Evolutionary conservation across 305 asterid genomes (phyloP).

Genomic region (Fraxinus ornus): DNA sequence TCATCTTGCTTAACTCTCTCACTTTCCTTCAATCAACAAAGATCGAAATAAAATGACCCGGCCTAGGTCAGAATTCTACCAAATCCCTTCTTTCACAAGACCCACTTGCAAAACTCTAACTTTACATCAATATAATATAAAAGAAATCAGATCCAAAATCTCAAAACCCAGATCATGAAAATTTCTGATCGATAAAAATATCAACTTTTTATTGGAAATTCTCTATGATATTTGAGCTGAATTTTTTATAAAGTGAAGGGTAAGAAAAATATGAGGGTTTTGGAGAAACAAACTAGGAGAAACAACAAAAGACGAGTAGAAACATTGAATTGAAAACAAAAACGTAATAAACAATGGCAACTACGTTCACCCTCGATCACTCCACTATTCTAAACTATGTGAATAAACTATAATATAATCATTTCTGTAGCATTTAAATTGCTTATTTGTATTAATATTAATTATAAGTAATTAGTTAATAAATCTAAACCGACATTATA

Average conservation of each 20-base stretch:
- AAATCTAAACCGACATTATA: background rate
- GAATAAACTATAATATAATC: background rate
- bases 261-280: background rate
- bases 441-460: background rate
- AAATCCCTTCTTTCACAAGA: conserved; percentile 1
- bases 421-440: background rate
- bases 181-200: conserved; percentile 54
- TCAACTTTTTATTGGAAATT: conserved; percentile 27
- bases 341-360: background rate
- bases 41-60: conserved; percentile 7
- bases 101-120: background rate
- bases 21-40: conserved; percentile 19
- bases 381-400: background rate
- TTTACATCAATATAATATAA: background rate
- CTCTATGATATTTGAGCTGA: background rate
- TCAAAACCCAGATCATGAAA: conserved; percentile 44
- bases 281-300: conserved; percentile 24
- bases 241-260: background rate
- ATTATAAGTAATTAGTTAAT: background rate
- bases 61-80: conserved; percentile 25
- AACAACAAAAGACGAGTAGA: background rate
- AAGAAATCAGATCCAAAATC: conserved; percentile 46
- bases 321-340: background rate
- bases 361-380: background rate
- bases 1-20: conserved; percentile 40